Evolutionary conservation across 1,284 basidiomycete genomes (phyloP).

Genomic region (Cutaneotrichosporon sp.): DNA sequence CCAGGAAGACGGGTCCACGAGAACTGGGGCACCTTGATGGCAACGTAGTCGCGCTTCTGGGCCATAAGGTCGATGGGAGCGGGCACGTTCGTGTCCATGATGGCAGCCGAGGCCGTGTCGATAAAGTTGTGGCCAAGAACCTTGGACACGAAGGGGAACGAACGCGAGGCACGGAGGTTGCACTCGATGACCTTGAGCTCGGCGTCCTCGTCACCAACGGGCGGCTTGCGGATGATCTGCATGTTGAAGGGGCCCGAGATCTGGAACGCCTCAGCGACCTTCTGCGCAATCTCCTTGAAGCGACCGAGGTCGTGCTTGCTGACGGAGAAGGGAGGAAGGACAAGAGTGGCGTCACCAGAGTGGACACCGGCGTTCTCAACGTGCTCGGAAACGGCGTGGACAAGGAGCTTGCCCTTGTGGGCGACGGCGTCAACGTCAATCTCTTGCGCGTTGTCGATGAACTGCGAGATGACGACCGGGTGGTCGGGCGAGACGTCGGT

Average conservation of each 20-base stretch:
- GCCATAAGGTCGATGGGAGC: conserved; percentile 93
- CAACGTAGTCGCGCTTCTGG: conserved; percentile 83
- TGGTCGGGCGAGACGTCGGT: conserved; percentile 94
- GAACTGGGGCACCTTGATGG: conserved; percentile 98
- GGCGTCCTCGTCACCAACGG: conserved; percentile 59
- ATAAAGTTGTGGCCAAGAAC: conserved; percentile 97
- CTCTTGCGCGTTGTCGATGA: conserved; percentile 96
- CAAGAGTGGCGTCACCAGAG: conserved; percentile 96
- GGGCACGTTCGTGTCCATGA: conserved; percentile 80
- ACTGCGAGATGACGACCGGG: conserved; percentile 97
- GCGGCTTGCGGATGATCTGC: conserved; percentile 92
- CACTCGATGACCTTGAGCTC: conserved; percentile 97
- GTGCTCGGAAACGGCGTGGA: conserved; percentile 96
- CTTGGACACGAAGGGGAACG: conserved; percentile 99
- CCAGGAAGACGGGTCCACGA: conserved; percentile 86
- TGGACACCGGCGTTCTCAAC: conserved; percentile 99
- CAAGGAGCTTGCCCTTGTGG: conserved; percentile 86
- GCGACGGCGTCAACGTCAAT: conserved; percentile 98
- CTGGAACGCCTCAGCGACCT: conserved; percentile 90
- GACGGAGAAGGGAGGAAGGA: conserved; percentile 93
- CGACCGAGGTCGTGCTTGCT: conserved; percentile 70
- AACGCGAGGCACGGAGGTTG: conserved; percentile 94
- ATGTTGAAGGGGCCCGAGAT: conserved; percentile 99
- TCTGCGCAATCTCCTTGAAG: conserved; percentile 88
- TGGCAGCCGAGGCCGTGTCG: conserved; percentile 88